A percentile compares a stretch with the other conserved stretches of the same genome.
phyloP scores from a whole-genome alignment of 2,329 filamentous ascomycete species.

The Sporothrix brasiliensis region DNA sequence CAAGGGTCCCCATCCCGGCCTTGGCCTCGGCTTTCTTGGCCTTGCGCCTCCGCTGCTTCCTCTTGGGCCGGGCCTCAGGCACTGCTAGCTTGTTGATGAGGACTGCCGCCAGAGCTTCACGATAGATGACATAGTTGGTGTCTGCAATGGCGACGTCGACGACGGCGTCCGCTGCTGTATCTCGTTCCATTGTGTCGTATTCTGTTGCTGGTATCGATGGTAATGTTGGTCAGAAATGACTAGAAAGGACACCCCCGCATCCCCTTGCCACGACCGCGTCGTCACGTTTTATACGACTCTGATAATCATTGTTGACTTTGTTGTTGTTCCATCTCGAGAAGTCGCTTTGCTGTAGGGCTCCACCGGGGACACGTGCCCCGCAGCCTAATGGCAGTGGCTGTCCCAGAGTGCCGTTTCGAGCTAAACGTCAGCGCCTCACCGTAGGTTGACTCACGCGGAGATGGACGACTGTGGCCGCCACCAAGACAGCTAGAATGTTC shows the following conservation, averaged over 20 bases:
- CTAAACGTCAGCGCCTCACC: background rate
- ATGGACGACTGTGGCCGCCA: background rate
- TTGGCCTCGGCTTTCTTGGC: slow-evolving; percentile 12
- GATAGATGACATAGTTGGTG: slow-evolving; percentile 67
- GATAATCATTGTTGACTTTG: background rate
- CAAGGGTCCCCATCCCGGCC: background rate
- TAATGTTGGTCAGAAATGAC: background rate
- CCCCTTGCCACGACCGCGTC: background rate
- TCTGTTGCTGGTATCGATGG: background rate
- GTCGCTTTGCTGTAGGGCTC: background rate
- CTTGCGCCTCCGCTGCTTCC: slow-evolving; percentile 5
- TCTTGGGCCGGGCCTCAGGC: slow-evolving; percentile 34
- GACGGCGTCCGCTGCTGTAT: background rate
- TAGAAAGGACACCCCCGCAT: too few species aligned
- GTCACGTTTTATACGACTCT: background rate
- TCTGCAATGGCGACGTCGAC: slow-evolving; percentile 35
- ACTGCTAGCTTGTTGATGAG: slow-evolving; percentile 64
- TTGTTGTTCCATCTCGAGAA: background rate
- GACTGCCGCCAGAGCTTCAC: slow-evolving; percentile 71
- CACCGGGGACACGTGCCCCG: background rate
- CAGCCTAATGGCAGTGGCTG: background rate
- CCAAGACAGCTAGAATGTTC: background rate
- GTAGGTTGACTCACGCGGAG: slow-evolving; percentile 15
- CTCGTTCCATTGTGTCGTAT: background rate
- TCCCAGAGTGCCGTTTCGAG: background rate